Evolutionary conservation across 129 eudicot genomes (phyloP), one percentile per base, ranked within the genome.

Genomic region (Solidago caesia): DNA sequence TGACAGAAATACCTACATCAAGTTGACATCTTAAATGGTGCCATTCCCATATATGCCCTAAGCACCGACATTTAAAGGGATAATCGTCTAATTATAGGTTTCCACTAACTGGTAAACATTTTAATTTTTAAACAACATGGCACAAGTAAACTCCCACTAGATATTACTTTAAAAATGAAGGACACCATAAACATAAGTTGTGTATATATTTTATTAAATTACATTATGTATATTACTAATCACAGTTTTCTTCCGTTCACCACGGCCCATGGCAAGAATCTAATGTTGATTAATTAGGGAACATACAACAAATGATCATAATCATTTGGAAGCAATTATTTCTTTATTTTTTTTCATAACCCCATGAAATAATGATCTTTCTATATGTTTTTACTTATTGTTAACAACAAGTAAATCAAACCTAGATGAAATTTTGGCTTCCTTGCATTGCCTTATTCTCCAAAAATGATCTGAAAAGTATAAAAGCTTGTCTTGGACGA

Each of bases 401-500:
- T 47, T 33, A 33, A 57, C 75, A 68, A 27, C 49, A 25, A 26
- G 55, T 29, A 70, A 69, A 74, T 51, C 33, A 6, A 71, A 72
- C 82, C 68, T 16, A 48, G 25, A 81, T 68, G 57, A 53, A 68
- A 47, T 21, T 53, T 26, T 12, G 47, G 73, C 53, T 77, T 60
- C 77, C 70, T 4, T 88, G 85, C 97, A 91, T 91, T 6, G 90
- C 82, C 79, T 85, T 87, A 77, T 87, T 89, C 78, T 81, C 88
- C 76, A 91, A 75, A 85, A 86, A 91, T 69, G 97, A 88, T 82
- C 86, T 79, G 81, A 91, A 77, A 75, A 91, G 96, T 71, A 89
- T 85, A 57, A 81, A 89, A 72, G 97, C 90, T 83, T 85, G 96
- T 61, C 97, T 84, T 70, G 97, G 97, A 42, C 91, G 91, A 84